phyloP scores from a whole-genome alignment of 495 filamentous ascomycete genomes.

The Penicillium cosmopolitanum region DNA sequence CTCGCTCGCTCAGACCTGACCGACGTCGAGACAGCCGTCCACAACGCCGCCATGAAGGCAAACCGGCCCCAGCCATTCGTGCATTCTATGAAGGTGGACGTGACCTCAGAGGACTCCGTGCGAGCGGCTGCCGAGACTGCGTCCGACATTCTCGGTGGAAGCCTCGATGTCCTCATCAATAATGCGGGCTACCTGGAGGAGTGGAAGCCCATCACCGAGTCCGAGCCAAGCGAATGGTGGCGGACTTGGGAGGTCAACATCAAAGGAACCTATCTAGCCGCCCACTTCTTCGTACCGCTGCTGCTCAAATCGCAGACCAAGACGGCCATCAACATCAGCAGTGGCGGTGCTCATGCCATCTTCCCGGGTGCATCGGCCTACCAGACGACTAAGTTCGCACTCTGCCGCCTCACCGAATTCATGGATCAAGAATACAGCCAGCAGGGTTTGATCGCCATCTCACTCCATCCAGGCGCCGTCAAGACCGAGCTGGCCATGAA shows the following conservation, averaged over 20 bases:
- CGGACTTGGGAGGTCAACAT: conserved; percentile 47
- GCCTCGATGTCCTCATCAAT: conserved; percentile 56
- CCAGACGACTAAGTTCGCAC: conserved; percentile 50
- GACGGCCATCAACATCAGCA: conserved; percentile 50
- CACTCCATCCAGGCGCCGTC: conserved; percentile 55
- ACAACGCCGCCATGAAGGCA: conserved; percentile 38
- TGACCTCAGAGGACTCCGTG: conserved; percentile 38
- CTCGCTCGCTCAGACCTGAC: conserved; percentile 45
- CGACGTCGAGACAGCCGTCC: conserved; percentile 36
- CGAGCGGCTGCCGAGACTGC: conserved; percentile 30
- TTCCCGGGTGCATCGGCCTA: conserved; percentile 41
- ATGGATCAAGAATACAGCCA: conserved; percentile 38
- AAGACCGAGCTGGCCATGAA: conserved; percentile 45
- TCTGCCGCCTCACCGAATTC: conserved; percentile 54
- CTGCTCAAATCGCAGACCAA: conserved; percentile 45
- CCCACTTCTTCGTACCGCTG: conserved; percentile 35
- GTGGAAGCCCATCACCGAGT: conserved; percentile 41
- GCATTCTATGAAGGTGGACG: conserved; percentile 44
- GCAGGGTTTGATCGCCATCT: conserved; percentile 49
- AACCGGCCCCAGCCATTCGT: conserved; percentile 43
- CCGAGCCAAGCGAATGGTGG: conserved; percentile 52
- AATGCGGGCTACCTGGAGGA: conserved; percentile 49
- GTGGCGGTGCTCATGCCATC: conserved; percentile 42
- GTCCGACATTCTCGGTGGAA: conserved; percentile 30
- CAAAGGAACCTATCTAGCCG: conserved; percentile 33